A percentile compares a stretch with the other conserved stretches of the same genome.
phyloP scores from a whole-genome alignment of 2,329 filamentous ascomycete genomes.

The Endoconidiophora polonica region DNA sequence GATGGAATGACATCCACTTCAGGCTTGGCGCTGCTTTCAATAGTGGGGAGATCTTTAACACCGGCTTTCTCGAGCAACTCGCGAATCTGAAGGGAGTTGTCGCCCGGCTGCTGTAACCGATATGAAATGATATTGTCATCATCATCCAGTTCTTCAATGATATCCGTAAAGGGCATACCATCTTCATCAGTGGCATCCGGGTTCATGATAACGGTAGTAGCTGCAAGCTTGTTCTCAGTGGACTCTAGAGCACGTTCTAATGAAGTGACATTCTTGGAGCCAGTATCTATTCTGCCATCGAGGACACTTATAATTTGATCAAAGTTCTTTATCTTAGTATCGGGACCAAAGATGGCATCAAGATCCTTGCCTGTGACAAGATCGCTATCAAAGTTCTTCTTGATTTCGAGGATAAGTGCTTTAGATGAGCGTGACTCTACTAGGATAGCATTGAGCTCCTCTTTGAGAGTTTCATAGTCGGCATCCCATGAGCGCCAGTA shows the following conservation, averaged over 20 bases:
- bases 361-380: slow-evolving; percentile 43
- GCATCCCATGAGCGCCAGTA: slow-evolving; percentile 86
- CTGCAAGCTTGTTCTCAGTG: slow-evolving; percentile 43
- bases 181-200: slow-evolving; percentile 25
- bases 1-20: neutral
- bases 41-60: slow-evolving; percentile 24
- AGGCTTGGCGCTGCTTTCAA: neutral
- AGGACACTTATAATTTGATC: slow-evolving; percentile 41
- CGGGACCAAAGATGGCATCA: slow-evolving; percentile 27
- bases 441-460: slow-evolving; percentile 50
- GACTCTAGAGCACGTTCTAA: slow-evolving; percentile 29
- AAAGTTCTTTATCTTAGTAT: slow-evolving; percentile 17
- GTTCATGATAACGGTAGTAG: slow-evolving; percentile 12
- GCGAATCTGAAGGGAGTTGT: slow-evolving; percentile 48
- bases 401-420: slow-evolving; percentile 40
- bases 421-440: slow-evolving; percentile 23
- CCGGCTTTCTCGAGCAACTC: slow-evolving; percentile 67
- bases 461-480: slow-evolving; percentile 79
- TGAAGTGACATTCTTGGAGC: slow-evolving; percentile 10
- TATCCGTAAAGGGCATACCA: slow-evolving; percentile 58
- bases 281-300: slow-evolving; percentile 20
- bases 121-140: slow-evolving; percentile 67
- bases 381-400: slow-evolving; percentile 42
- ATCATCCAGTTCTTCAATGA: slow-evolving; percentile 82
- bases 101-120: slow-evolving; percentile 48